phyloP scores from a whole-genome alignment of 31 red algal genomes.

The Bonnemaisonia californica region DNA sequence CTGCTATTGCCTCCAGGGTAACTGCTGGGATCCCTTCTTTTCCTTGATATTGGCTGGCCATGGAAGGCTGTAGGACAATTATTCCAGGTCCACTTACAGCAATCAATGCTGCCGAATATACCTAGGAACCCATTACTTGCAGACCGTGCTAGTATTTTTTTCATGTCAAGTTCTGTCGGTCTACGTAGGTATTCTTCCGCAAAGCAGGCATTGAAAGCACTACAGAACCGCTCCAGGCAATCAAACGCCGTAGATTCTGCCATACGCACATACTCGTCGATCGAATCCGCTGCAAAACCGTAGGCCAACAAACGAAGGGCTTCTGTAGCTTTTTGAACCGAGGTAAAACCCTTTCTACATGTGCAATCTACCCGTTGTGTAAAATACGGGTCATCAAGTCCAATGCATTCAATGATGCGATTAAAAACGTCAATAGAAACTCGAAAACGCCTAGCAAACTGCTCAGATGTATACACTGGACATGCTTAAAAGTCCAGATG shows the following conservation, averaged over 20 bases:
- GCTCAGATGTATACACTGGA: background rate
- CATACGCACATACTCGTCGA: constrained; percentile 10
- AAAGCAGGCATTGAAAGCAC: background rate
- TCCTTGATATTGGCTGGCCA: background rate
- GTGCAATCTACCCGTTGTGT: background rate
- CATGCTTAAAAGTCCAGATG: background rate
- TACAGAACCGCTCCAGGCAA: constrained; percentile 20
- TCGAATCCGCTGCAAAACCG: constrained; percentile 19
- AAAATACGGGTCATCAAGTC: constrained; percentile 25
- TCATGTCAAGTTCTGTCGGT: constrained; percentile 4
- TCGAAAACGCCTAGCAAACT: constrained; percentile 24
- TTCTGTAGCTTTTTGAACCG: background rate
- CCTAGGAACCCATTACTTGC: constrained; percentile 2
- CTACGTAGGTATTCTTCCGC: background rate
- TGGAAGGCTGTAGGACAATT: constrained; percentile 19
- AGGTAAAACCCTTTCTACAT: background rate
- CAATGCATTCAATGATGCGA: background rate
- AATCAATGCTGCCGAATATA: constrained; percentile 36
- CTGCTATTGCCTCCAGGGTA: background rate
- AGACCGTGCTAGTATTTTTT: constrained; percentile 14
- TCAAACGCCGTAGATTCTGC: constrained; percentile 20
- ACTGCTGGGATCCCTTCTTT: background rate
- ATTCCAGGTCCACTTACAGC: constrained; percentile 20
- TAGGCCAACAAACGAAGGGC: constrained; percentile 18
- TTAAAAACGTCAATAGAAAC: background rate